These are phyloP conservation scores for Piloderma croceum DNA, from an alignment of 768 basidiomycete species.

Conservation along the genomic window DNA sequence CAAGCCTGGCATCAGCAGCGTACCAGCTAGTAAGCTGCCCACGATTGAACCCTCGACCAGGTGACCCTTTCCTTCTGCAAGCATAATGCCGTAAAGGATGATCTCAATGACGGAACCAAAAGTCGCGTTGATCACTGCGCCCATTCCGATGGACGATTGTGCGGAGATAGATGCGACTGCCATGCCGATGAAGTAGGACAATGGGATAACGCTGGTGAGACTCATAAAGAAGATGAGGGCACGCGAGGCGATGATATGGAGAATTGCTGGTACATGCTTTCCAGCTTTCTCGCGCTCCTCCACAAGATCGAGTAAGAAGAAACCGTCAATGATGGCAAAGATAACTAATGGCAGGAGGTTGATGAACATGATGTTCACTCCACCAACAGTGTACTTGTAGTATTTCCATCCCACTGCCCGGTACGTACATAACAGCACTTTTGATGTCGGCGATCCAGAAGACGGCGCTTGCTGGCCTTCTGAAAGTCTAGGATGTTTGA, in stretches of 20 bases:
- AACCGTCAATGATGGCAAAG: slow-evolving; percentile 92
- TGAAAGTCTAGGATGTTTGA: slow-evolving; percentile 69
- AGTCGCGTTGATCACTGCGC: slow-evolving; percentile 98
- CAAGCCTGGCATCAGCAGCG: slow-evolving; percentile 92
- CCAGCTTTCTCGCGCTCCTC: slow-evolving; percentile 54
- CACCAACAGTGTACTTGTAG: slow-evolving; percentile 98
- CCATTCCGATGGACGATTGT: slow-evolving; percentile 98
- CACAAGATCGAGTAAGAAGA: slow-evolving; percentile 68
- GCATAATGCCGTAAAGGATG: slow-evolving; percentile 83
- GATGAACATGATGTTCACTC: slow-evolving; percentile 97
- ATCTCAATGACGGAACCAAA: slow-evolving; percentile 99
- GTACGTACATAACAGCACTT: slow-evolving; percentile 92
- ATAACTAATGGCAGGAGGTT: slow-evolving; percentile 92
- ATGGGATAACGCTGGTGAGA: slow-evolving; percentile 88
- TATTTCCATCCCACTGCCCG: slow-evolving; percentile 85
- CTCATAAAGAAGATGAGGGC: slow-evolving; percentile 78
- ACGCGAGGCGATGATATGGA: slow-evolving; percentile 66
- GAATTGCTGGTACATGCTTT: slow-evolving; percentile 55
- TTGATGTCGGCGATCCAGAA: slow-evolving; percentile 72
- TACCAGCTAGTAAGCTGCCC: slow-evolving; percentile 90
- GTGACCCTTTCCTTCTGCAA: slow-evolving; percentile 86
- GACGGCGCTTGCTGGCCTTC: slow-evolving; percentile 88
- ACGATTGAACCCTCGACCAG: slow-evolving; percentile 97
- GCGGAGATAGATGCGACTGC: slow-evolving; percentile 99
- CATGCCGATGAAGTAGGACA: slow-evolving; percentile 99